Base-by-base conservation (phyloP, 1,284 basidiomycete genomes). In the Earliella scabrosa region DNA sequence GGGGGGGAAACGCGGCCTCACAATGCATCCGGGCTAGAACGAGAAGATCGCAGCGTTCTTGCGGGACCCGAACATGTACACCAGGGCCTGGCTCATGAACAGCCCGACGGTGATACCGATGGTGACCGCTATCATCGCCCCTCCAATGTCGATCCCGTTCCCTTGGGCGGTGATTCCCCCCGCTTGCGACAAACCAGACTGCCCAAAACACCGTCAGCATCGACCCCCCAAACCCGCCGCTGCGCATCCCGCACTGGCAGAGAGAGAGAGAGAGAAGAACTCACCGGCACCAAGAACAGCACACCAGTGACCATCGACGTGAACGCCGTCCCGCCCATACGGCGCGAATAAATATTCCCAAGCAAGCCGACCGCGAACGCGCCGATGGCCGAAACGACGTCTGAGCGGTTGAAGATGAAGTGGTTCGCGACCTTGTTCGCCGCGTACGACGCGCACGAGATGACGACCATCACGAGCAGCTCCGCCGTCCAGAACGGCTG, bases 101-200 rank as follows among this genome's bases (percentile, higher is more conserved):
- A 95, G 71, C n/a, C 93, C 92, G 48, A 94, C 91, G 1, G 92
- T 95, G 67, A 95, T 94, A 53, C 93, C 93, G 63, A 95, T 93
- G 1, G 91, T 91, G 45, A 94, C 92, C 55, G 90, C 84, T 57
- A 94, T 91, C 92, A 93, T 92, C 4, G 88, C 87, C n/a, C 82
- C 81, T 60, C 88, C 88, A 51, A 90, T 89, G 63, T 88, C 86
- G 48, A 90, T 87, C 10, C 85, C 89, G 66, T 81, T 86, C 46
- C 80, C 86, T 65, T 82, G 85, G 14, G 78, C 87, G 34, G 82
- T 86, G 73, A 85, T 87, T 50, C 92, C 93, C 57, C 92, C 93
- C 1, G 91, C 90, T 70, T 92, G 90, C 13, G 92, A 92, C 48
- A 95, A 82, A 50, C 93, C 93, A 56, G 92, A 93, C 87, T 93